Base-by-base conservation (phyloP, 75 land plant genomes). In the Sequoiadendron giganteum region DNA sequence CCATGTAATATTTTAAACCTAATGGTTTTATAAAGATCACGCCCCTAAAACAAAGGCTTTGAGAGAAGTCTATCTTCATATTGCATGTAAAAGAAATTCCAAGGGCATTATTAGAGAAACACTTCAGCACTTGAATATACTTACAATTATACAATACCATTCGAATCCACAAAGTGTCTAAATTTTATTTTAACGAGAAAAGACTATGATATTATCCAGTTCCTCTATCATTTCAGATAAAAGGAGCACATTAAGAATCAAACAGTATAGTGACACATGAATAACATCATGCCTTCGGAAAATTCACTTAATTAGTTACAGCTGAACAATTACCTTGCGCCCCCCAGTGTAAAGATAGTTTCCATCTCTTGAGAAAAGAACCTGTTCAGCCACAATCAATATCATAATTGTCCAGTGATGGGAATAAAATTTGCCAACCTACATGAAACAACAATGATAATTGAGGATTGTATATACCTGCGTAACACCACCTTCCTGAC, bases 401-500 rank as follows among this genome's bases (percentile, higher is more conserved):
- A 81, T 82, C 32, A 82, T 32, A 45, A 43, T 11, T 28, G n/a
- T 82, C 52, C 28, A 0, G 30, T 28, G 14, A n/a, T 45, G 28
- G 49, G 9, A 45, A 45, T 45, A 47, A 10, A 82, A 7, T 47
- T 82, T 45, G 28, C 49, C 47, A 34, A 47, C n/a, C 48, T 28
- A 82, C 4, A 82, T 75, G 10, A 82, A 43, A 47, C 54, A 85
- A 36, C 21, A 36, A 84, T 13, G 8, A 84, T 55, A 56, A 55
- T 47, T 83, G n/a, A 28, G 42, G 8, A 61, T 68, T 36, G 15
- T 5, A 85, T 90, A 80, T 89, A 98, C 99, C 94, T 98, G 98
- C 25, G 99, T 98, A 85, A 98, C 92, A 54, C 99, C 99, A 89
- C 99, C 99, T 87, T 90, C 92, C 91, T 98, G 99, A 6, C 99